Percentiles rank a stretch among this genome's conserved stretches.
Evolutionary conservation across 169 alveolate species (phyloP).

Genomic region (Cardiosporidium cionae): DNA sequence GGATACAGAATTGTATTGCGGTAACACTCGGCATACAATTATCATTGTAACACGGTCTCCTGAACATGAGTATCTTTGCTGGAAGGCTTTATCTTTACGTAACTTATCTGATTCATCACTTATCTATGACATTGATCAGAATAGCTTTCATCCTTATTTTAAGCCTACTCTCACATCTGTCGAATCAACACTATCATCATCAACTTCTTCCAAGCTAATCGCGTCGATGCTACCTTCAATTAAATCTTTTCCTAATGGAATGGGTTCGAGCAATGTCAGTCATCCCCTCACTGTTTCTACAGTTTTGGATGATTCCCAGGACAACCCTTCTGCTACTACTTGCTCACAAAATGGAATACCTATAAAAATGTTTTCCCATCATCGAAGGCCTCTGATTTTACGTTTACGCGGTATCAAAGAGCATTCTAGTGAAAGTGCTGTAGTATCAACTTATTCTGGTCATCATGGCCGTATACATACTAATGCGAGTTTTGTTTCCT

Average conservation of each 20-base stretch:
- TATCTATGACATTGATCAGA: background rate
- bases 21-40: constrained; percentile 5
- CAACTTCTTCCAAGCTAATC: background rate
- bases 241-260: background rate
- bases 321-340: too few species aligned
- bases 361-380: background rate
- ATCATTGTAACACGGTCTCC: constrained; percentile 1
- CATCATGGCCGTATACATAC: too few species aligned
- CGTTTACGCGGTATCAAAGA: too few species aligned
- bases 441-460: too few species aligned
- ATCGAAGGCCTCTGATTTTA: background rate
- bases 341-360: background rate
- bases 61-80: constrained; percentile 12
- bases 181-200: background rate
- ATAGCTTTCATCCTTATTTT: background rate
- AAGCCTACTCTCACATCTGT: background rate
- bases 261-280: background rate
- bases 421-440: too few species aligned
- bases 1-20: constrained; percentile 5
- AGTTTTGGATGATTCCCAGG: too few species aligned
- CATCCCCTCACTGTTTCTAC: background rate
- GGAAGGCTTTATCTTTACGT: background rate
- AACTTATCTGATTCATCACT: background rate
- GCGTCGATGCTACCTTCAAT: background rate
- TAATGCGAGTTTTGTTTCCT: too few species aligned